Conservation (phyloP, 306 rosid species). For the Ormosia emarginata region DNA sequence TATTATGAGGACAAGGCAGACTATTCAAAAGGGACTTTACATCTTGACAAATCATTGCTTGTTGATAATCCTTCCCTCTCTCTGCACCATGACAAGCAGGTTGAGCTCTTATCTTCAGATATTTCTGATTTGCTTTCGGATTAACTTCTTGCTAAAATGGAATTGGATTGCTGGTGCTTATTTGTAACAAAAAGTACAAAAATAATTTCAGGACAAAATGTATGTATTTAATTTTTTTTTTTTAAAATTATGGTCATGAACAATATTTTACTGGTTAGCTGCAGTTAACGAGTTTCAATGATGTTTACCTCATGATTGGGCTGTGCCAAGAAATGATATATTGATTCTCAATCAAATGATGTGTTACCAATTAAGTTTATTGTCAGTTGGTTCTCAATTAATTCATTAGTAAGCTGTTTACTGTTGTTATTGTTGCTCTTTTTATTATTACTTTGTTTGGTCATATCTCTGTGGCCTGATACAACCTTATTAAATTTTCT, state of each 20-base stretch:
- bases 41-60: slow-evolving; percentile 76
- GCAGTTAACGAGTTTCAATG: neutral
- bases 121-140: slow-evolving; percentile 28
- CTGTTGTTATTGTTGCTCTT: neutral
- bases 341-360: neutral
- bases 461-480: neutral
- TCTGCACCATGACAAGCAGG: slow-evolving; percentile 93
- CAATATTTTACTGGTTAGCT: neutral
- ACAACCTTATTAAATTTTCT: neutral
- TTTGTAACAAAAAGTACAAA: neutral
- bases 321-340: slow-evolving; percentile 1
- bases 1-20: slow-evolving; percentile 88
- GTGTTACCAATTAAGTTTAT: neutral
- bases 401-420: neutral
- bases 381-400: neutral
- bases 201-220: neutral
- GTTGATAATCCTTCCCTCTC: slow-evolving; percentile 70
- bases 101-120: slow-evolving; percentile 24
- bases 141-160: neutral
- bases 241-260: neutral
- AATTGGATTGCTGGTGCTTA: neutral
- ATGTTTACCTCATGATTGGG: neutral
- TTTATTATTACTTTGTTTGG: neutral
- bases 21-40: slow-evolving; percentile 55
- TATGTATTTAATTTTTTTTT: neutral